Evolutionary conservation across 2,329 filamentous ascomycete genomes (phyloP).

Genomic region (Calonectria hongkongensis): DNA sequence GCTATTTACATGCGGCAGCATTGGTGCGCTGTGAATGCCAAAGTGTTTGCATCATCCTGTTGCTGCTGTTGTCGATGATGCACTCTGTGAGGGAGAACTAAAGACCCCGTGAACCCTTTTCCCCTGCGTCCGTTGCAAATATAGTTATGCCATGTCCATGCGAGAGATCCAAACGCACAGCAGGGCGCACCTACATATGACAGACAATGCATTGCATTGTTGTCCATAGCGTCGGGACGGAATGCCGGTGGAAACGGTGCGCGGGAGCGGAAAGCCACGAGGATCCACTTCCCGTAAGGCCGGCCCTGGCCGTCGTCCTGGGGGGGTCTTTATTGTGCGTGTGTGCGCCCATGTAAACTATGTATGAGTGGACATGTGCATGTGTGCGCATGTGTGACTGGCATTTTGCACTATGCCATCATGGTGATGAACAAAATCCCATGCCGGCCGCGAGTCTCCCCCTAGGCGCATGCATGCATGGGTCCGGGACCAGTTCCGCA

Average conservation of each 20-base stretch:
- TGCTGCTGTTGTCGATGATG: too few relatives aligned
- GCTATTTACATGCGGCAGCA: not conserved
- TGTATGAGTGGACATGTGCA: not conserved
- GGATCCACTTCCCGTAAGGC: slow-evolving; percentile 29
- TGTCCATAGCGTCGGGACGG: slow-evolving; percentile 6
- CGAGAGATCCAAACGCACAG: slow-evolving; percentile 1
- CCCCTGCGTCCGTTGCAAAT: not conserved
- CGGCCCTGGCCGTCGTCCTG: too few relatives aligned
- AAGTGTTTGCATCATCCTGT: too few relatives aligned
- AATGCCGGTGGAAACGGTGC: slow-evolving; percentile 28
- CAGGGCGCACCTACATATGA: slow-evolving; percentile 15
- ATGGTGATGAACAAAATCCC: not conserved
- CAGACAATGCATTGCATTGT: slow-evolving; percentile 15
- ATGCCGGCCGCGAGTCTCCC: slow-evolving; percentile 1
- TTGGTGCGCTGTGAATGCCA: not conserved
- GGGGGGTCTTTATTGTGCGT: not conserved
- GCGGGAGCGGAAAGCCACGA: slow-evolving; percentile 25
- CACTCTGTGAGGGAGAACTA: too few relatives aligned
- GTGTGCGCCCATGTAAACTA: not conserved
- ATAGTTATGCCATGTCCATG: not conserved
- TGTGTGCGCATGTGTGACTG: not conserved
- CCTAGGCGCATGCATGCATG: not conserved
- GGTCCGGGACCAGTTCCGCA: not conserved
- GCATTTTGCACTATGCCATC: not conserved
- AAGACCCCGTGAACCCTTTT: too few relatives aligned